These are phyloP conservation scores for Gentiana macrophylla DNA, from an alignment of 257 asterid species.

Conservation along the genomic window DNA sequence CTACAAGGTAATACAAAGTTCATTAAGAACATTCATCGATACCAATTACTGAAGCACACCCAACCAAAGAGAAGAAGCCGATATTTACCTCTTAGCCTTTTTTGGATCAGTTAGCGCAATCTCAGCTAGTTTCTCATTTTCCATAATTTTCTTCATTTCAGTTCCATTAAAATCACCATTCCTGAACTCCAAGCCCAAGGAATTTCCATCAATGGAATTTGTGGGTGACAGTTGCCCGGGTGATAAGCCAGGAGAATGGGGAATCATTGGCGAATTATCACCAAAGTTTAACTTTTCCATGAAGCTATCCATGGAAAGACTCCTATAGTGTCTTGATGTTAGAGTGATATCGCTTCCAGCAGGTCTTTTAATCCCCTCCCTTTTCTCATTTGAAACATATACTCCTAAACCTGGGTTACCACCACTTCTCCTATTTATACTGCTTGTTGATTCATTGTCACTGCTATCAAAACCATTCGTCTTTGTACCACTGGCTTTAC, in stretches of 20 bases:
- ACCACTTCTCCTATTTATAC: constrained; percentile 48
- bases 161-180: constrained; percentile 58
- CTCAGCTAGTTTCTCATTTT: constrained; percentile 57
- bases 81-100: constrained; percentile 49
- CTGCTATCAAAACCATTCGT: constrained; percentile 45
- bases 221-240: constrained; percentile 46
- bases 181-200: constrained; percentile 47
- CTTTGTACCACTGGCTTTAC: constrained; percentile 53
- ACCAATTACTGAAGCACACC: background rate
- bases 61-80: background rate
- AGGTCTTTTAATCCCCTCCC: constrained; percentile 62
- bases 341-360: constrained; percentile 73
- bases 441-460: constrained; percentile 58
- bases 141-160: constrained; percentile 58
- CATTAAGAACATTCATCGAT: background rate
- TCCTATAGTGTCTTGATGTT: constrained; percentile 69
- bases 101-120: constrained; percentile 60
- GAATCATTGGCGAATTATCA: constrained; percentile 64
- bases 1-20: constrained; percentile 16
- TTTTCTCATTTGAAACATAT: constrained; percentile 23
- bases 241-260: constrained; percentile 51
- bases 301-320: constrained; percentile 88
- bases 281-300: constrained; percentile 58
- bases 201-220: constrained; percentile 34
- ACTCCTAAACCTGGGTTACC: background rate